Conservation (phyloP, 2,329 filamentous ascomycete species). For the Colletotrichum sp. region DNA sequence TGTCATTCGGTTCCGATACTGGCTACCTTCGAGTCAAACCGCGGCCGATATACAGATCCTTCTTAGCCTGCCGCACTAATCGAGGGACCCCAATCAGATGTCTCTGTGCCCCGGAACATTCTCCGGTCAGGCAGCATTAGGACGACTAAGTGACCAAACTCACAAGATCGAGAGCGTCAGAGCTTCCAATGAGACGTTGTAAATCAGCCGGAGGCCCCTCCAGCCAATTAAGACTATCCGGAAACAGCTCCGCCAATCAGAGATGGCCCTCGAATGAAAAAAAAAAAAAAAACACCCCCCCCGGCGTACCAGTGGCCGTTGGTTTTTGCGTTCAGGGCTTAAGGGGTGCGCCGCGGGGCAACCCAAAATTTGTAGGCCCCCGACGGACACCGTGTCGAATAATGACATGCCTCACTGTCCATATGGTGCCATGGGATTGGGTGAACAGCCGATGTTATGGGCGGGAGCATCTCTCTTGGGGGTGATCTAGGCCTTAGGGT, state of each 20-base stretch:
- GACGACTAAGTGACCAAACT: neutral
- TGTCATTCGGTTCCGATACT: neutral
- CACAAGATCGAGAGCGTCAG: neutral
- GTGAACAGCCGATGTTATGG: neutral
- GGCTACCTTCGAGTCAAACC: neutral
- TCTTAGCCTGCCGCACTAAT: neutral
- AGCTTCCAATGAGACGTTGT: neutral
- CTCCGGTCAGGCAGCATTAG: neutral
- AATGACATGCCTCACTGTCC: neutral
- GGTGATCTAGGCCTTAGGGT: neutral
- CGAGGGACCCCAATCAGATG: neutral
- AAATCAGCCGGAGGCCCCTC: neutral
- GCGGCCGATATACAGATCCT: neutral
- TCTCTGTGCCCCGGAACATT: neutral
- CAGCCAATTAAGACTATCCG: neutral
- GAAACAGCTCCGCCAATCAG: neutral
- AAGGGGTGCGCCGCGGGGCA: no score
- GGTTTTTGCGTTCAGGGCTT: no score
- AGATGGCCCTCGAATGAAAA: neutral
- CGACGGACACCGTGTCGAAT: neutral
- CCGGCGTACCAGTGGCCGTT: no score
- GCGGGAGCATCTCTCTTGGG: neutral
- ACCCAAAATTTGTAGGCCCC: neutral
- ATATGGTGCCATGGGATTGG: neutral
- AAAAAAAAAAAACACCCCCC: neutral